Evolutionary conservation across 768 basidiomycete genomes (phyloP), one percentile per base, ranked within the genome.

Genomic region (Pleurotus pulmonarius): DNA sequence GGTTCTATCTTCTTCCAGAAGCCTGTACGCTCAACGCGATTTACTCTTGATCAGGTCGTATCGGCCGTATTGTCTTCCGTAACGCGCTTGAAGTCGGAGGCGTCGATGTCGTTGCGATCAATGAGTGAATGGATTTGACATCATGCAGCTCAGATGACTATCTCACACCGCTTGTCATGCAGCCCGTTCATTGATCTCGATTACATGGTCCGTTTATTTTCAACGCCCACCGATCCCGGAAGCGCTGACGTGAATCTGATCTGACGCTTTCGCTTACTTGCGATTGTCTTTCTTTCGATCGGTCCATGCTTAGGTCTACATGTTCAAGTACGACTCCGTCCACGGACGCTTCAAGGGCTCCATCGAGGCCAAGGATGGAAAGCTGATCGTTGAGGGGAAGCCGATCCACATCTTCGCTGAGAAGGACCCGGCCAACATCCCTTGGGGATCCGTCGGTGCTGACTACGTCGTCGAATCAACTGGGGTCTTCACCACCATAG

Each of bases 251-350:
- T 34, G 29, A 34, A 34, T 11, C 11, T 52, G 43, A 45, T 58
- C 48, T 18, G 16, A 45, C 25, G 16, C 46, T 49, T 43, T 34
- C 29, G 9, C 29, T 34, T 34, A 34, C 29, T 11, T 34, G 9
- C 9, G 29, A 34, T 34, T 34, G 9, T 34, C 29, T 34, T 34
- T 34, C 26, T 29, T 29, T 29, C 26, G 26, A 29, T 29, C 29
- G 29, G 9, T 34, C 9, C 9, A 34, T 11, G 29, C 9, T 2
- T 55, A 92, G 90, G 89, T 94, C 70, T 97, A 97, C 83, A 94
- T 97, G 93, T 95, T 97, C 90, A 96, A 94, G 81, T 95, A 85
- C 69, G 93, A 95, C 71, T 90, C 93, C 56, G 91, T 93, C 61
- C 93, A 96, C 77, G 88, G 94, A 52, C 86, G 89, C 70, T 98